Evolutionary conservation across 139 green algal species (phyloP).

Genomic region (Chlamydomonas incerta): DNA sequence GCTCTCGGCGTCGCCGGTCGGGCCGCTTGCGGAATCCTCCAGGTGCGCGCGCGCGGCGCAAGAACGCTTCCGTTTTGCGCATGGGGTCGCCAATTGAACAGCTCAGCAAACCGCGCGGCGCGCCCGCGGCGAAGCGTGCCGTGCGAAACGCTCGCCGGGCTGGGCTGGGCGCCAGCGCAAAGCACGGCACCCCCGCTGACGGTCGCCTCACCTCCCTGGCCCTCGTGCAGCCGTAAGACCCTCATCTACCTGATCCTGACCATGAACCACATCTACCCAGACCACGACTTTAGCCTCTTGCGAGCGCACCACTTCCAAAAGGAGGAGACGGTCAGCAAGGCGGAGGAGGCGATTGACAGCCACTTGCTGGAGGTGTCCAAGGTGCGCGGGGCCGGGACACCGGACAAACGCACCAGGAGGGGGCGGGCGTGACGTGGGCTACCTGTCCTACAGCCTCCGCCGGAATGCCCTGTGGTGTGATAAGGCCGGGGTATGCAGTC

Average conservation of each 20-base stretch:
- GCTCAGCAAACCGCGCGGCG: no score
- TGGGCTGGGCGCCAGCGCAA: no score
- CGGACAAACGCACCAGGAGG: no score
- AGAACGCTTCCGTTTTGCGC: not conserved
- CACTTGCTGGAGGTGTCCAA: conserved; percentile 90
- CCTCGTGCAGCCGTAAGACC: conserved; percentile 86
- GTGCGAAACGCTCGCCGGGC: no score
- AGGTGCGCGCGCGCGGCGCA: conserved; percentile 52
- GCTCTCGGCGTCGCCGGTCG: conserved; percentile 90
- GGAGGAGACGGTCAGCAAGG: conserved; percentile 69
- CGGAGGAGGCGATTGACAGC: conserved; percentile 90
- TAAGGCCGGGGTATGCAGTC: no score
- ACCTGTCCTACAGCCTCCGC: no score
- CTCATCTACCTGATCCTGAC: conserved; percentile 99
- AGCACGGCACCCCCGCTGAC: no score
- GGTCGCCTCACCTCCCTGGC: not conserved
- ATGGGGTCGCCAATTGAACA: no score
- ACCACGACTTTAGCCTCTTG: conserved; percentile 96
- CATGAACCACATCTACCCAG: conserved; percentile 98
- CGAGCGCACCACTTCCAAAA: conserved; percentile 95
- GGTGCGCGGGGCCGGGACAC: conserved; percentile 26
- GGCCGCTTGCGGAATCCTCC: conserved; percentile 80
- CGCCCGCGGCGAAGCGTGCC: no score
- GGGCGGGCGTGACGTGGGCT: no score
- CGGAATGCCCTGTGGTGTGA: no score